These are phyloP conservation scores for Singerocomus inundabilis DNA, from an alignment of 1,284 basidiomycete genomes.

Conservation along the genomic window DNA sequence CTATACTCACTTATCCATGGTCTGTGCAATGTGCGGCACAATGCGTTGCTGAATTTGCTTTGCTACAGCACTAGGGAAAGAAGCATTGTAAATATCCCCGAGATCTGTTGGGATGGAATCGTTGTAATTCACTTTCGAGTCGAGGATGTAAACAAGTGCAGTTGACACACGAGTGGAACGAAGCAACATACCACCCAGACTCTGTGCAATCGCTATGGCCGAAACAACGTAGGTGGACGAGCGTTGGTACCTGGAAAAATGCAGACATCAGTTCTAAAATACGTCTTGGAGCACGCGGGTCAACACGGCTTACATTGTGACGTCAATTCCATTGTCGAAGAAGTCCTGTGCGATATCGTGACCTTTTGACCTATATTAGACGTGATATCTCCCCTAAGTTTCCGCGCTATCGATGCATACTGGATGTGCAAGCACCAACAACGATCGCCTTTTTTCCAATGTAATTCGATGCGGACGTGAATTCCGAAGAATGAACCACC, in stretches of 20 bases:
- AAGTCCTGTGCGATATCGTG: slow-evolving; percentile 32
- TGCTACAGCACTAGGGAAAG: slow-evolving; percentile 18
- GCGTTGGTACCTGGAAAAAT: slow-evolving; percentile 26
- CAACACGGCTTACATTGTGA: slow-evolving; percentile 25
- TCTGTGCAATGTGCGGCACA: slow-evolving; percentile 20
- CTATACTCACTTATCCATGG: slow-evolving; percentile 27
- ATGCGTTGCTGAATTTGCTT: slow-evolving; percentile 22
- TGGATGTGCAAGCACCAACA: slow-evolving; percentile 44
- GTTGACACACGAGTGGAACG: neutral
- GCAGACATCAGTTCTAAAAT: slow-evolving; percentile 5
- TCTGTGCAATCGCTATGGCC: slow-evolving; percentile 4
- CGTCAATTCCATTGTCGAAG: slow-evolving; percentile 21
- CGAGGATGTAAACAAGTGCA: neutral
- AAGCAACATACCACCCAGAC: slow-evolving; percentile 18
- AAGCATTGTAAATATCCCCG: slow-evolving; percentile 20
- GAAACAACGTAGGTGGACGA: slow-evolving; percentile 32
- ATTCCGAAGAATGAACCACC: slow-evolving; percentile 39
- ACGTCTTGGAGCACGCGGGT: too few relatives aligned
- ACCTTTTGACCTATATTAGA: slow-evolving; percentile 13
- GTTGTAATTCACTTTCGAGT: slow-evolving; percentile 19
- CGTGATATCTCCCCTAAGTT: neutral
- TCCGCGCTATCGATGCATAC: slow-evolving; percentile 7
- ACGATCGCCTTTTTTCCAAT: slow-evolving; percentile 45
- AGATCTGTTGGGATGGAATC: slow-evolving; percentile 28
- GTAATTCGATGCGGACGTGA: slow-evolving; percentile 37